A percentile compares a stretch with the other conserved stretches of the same genome.
These are phyloP conservation scores for Geotrichum fermentans DNA, from an alignment of 1,139 yeast species.

Conservation along the genomic window DNA sequence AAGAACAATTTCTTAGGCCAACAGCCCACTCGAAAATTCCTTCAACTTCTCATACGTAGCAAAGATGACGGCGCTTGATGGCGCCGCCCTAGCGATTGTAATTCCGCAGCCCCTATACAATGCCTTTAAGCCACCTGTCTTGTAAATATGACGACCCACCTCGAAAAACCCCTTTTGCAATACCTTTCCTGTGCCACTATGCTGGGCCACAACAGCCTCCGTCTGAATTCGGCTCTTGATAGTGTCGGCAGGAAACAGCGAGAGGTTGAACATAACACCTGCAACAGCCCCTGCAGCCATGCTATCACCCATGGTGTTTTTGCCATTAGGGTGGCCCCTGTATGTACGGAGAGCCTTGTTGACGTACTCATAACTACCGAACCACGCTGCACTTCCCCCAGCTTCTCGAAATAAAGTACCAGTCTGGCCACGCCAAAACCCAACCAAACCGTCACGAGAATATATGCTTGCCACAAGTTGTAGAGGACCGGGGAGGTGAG, in stretches of 20 bases:
- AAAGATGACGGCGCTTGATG: conserved; percentile 85
- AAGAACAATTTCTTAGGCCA: neutral
- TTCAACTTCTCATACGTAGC: conserved; percentile 69
- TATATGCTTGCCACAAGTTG: conserved; percentile 12
- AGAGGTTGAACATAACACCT: conserved; percentile 73
- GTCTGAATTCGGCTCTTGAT: conserved; percentile 87
- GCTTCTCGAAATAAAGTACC: conserved; percentile 83
- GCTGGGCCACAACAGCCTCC: conserved; percentile 37
- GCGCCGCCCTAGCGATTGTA: conserved; percentile 75
- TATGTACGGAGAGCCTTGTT: conserved; percentile 39
- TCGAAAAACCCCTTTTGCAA: conserved; percentile 32
- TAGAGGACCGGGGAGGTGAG: conserved; percentile 11
- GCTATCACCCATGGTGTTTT: conserved; percentile 47
- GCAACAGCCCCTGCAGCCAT: conserved; percentile 80
- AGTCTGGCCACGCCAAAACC: conserved; percentile 80
- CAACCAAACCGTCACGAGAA: conserved; percentile 51
- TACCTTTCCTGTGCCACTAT: neutral
- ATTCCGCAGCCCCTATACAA: conserved; percentile 84
- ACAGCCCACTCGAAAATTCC: conserved; percentile 17
- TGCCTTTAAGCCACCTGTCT: conserved; percentile 55
- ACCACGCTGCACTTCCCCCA: conserved; percentile 92
- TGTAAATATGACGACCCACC: conserved; percentile 42
- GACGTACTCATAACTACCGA: conserved; percentile 73
- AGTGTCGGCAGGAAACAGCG: conserved; percentile 87
- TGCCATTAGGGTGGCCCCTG: conserved; percentile 22